Conservation (phyloP, 2,329 filamentous ascomycete species). For the Aspergillus sp. region DNA sequence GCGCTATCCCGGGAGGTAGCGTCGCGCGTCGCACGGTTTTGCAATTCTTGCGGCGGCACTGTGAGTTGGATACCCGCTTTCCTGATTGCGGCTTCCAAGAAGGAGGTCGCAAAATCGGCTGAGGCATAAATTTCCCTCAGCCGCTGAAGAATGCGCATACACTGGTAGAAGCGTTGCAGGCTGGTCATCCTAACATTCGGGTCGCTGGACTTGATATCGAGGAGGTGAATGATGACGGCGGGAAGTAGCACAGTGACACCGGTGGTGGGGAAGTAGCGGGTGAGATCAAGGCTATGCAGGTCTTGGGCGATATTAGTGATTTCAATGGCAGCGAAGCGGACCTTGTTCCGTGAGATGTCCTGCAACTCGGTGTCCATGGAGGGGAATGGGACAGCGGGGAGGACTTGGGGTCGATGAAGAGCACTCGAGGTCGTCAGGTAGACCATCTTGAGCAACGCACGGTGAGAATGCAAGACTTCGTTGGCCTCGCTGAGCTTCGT, state of each 20-base stretch:
- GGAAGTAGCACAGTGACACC: constrained; percentile 90
- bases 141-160: constrained; percentile 88
- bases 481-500: constrained; percentile 55
- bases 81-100: constrained; percentile 87
- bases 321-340: constrained; percentile 80
- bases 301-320: constrained; percentile 84
- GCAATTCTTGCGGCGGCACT: constrained; percentile 45
- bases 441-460: constrained; percentile 89
- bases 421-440: constrained; percentile 92
- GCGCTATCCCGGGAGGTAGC: constrained; percentile 34
- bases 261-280: constrained; percentile 81
- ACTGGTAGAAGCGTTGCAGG: constrained; percentile 81
- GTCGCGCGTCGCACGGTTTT: constrained; percentile 26
- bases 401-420: constrained; percentile 86
- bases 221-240: constrained; percentile 89
- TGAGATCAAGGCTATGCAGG: constrained; percentile 72
- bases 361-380: constrained; percentile 70
- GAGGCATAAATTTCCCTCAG: constrained; percentile 88
- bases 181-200: constrained; percentile 72
- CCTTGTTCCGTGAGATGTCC: constrained; percentile 79
- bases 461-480: constrained; percentile 67
- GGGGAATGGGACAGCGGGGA: constrained; percentile 70
- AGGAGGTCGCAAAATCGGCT: constrained; percentile 94
- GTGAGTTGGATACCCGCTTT: constrained; percentile 80
- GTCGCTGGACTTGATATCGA: constrained; percentile 86